Conservation (phyloP, 768 basidiomycete species). For the Omphalotus guepiniiformis region DNA sequence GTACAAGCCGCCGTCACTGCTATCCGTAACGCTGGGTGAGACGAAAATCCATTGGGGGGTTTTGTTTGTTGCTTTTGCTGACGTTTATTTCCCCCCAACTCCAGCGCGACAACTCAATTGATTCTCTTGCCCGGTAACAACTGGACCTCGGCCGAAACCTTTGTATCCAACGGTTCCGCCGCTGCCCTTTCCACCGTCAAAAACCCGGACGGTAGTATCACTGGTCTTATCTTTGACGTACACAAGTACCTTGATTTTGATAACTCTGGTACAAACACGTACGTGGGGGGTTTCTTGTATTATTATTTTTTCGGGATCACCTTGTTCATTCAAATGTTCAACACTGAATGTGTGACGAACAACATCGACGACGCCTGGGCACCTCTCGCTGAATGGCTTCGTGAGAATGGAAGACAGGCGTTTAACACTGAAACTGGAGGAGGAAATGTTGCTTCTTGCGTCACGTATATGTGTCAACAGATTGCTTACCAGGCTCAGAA, state of each 20-base stretch:
- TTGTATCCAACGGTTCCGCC: slow-evolving; percentile 47
- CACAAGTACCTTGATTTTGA: slow-evolving; percentile 61
- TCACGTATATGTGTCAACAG: slow-evolving; percentile 40
- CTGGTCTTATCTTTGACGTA: slow-evolving; percentile 53
- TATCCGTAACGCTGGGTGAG: slow-evolving; percentile 50
- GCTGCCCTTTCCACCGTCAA: slow-evolving; percentile 40
- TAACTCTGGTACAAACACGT: slow-evolving; percentile 34
- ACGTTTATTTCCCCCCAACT: neutral
- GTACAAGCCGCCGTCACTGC: slow-evolving; percentile 61
- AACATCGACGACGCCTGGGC: slow-evolving; percentile 45
- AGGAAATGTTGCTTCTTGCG: slow-evolving; percentile 46
- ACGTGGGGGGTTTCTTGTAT: neutral
- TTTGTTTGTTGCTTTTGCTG: neutral
- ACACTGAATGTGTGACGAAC: slow-evolving; percentile 47
- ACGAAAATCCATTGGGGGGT: neutral
- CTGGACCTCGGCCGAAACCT: slow-evolving; percentile 50
- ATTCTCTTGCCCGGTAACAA: slow-evolving; percentile 58
- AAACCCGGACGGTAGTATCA: slow-evolving; percentile 42
- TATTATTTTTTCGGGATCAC: neutral
- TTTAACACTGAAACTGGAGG: slow-evolving; percentile 62
- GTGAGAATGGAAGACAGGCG: slow-evolving; percentile 46
- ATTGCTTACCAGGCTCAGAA: slow-evolving; percentile 42
- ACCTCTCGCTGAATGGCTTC: slow-evolving; percentile 46
- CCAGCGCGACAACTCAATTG: slow-evolving; percentile 47
- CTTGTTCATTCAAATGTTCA: slow-evolving; percentile 16